Evolutionary conservation across 495 filamentous ascomycete species (phyloP), one percentile per base, ranked within the genome.

Genomic region (Aspergillus biplanus): DNA sequence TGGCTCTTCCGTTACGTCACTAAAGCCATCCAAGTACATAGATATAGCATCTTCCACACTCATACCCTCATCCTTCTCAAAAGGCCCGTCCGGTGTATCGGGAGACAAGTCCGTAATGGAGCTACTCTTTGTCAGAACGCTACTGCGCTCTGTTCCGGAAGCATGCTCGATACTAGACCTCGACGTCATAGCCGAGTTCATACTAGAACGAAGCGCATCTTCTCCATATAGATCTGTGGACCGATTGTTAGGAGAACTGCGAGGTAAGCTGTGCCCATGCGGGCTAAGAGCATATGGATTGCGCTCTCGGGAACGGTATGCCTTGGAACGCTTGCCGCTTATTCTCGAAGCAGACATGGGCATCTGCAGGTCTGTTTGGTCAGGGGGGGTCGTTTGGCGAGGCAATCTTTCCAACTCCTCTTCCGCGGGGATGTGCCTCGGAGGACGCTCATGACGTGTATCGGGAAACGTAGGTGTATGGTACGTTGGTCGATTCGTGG

Each of bases 41-140:
- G 89, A 91, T 75, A 97, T 95, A 7, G 92, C 89, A 78, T 97
- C 93, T 66, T 98, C 93, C 4, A 97, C 85, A 63, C 89, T 96
- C 82, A 93, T 89, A 5, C 86, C 87, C 61, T 86, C 89, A 60
- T 92, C 89, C 44, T 83, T 83, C 7, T 82, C 79, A 44, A 82
- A 83, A 59, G 81, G 77, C n/a, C 73, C 77, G 58, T 82, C 80
- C 62, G 78, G 82, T 33, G 77, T 81, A 53, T 91, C 82, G 35
- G 85, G 81, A n/a, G 85, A 90, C 8, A 78, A 69, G 59, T 86
- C 84, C 15, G 85, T 90, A 35, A 87, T 84, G 0, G 90, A 93
- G 76, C 90, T 95, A 61, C 86, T 85, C 66, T 90, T 92, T 0
- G 92, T 94, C 59, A 89, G 66, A 32, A 96, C 82, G 71, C 92